Conservation (phyloP, 164 flowering plant species). For the Nelumbo lutea region DNA sequence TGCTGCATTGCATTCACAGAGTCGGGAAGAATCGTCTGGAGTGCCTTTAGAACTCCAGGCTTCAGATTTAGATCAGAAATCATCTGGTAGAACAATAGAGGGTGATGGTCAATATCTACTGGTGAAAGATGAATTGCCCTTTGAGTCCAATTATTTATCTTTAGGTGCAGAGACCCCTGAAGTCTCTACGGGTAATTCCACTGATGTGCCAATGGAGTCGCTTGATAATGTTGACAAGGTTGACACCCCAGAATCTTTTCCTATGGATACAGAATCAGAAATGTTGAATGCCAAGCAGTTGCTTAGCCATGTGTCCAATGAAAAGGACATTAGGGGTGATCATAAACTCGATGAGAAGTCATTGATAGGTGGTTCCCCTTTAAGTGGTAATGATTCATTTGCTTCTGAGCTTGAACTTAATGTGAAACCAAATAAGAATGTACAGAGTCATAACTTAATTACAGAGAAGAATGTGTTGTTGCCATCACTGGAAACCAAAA, state of each 20-base stretch:
- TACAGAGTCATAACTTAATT: conserved; percentile 6
- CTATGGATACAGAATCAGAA: conserved; percentile 8
- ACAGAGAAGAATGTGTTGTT: conserved; percentile 14
- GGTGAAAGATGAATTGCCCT: conserved; percentile 21
- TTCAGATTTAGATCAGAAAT: conserved; percentile 14
- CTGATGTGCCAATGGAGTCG: conserved; percentile 20
- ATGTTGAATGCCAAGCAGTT: conserved; percentile 13
- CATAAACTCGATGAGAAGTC: conserved; percentile 20
- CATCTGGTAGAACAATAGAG: conserved; percentile 16
- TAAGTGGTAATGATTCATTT: conserved; percentile 10
- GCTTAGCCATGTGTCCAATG: conserved; percentile 8
- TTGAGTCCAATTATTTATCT: conserved; percentile 8
- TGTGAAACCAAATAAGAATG: conserved; percentile 13
- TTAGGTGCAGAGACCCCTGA: conserved; percentile 14
- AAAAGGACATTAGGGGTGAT: conserved; percentile 13
- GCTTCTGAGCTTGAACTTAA: conserved; percentile 3
- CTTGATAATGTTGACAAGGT: conserved; percentile 18
- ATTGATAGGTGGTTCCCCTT: conserved; percentile 6
- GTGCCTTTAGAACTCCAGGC: conserved; percentile 15
- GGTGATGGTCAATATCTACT: conserved; percentile 7
- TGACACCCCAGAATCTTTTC: conserved; percentile 23
- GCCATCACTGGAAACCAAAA: conserved; percentile 18
- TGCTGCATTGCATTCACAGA: not conserved
- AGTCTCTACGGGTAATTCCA: conserved; percentile 15
- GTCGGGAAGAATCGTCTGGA: not conserved